Conservation (phyloP, 345 rosid genomes). For the Linum trigynum region DNA sequence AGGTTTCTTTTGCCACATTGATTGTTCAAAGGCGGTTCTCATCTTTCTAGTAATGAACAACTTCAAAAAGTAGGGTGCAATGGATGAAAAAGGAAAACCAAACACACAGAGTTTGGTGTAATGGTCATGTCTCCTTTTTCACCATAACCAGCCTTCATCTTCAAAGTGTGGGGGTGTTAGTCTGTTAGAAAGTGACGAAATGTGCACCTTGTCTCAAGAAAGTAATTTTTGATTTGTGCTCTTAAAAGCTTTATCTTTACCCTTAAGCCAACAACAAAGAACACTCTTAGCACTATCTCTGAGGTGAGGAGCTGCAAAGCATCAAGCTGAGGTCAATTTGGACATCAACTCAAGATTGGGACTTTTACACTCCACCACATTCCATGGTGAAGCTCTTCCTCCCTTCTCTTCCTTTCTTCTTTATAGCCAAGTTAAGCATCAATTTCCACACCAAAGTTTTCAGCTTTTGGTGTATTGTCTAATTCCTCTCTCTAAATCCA, state of each 20-base stretch:
- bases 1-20: not conserved
- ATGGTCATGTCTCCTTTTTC: conserved; percentile 21
- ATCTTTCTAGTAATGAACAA: not conserved
- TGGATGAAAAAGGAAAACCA: conserved; percentile 5
- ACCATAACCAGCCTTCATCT: conserved; percentile 14
- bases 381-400: not conserved
- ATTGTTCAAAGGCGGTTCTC: not conserved
- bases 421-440: conserved; percentile 3
- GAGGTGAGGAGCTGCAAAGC: conserved; percentile 33
- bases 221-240: conserved; percentile 18
- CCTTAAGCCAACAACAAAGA: conserved; percentile 31
- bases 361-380: conserved; percentile 7
- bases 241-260: conserved; percentile 44
- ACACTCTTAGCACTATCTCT: not conserved
- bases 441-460: not conserved
- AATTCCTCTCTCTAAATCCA: not conserved
- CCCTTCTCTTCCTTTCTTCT: too few species aligned
- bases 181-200: conserved; percentile 6
- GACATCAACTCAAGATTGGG: conserved; percentile 13
- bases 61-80: not conserved
- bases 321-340: conserved; percentile 28
- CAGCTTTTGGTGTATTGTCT: not conserved
- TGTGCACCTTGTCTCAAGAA: not conserved
- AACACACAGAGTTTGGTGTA: conserved; percentile 23
- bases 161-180: conserved; percentile 21